Base-by-base conservation (phyloP, 1,139 yeast species). In the Scheffersomyces segobiensis region DNA sequence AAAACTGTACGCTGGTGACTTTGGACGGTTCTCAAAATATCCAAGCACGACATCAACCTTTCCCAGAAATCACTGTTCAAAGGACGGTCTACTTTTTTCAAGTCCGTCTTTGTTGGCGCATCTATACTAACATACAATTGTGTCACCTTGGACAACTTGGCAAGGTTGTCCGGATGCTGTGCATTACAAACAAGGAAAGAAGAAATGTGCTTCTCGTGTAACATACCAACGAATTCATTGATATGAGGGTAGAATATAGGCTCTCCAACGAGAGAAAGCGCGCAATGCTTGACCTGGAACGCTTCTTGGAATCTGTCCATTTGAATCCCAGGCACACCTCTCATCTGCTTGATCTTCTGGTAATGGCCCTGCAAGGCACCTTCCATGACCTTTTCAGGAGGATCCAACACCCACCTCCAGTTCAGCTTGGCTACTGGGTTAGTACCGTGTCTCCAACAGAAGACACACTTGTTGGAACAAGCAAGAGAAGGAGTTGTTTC, bases 401-500 rank as follows among this genome's bases (percentile, higher is more conserved):
- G 87, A 72, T 93, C 97, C 26, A 92, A 89, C 67, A 91, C 95
- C 98, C 98, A 93, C 69, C 98, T 82, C 98, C 98, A 93, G 62
- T 79, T 80, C 66, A 89, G 89, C 52, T 96, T 93, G 32, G 97
- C 97, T 1, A 93, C 98, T 0, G 98, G 98, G 67, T 93, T 93
- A 3, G 98, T 93, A 54, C 98, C 98, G 70, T 93, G 98, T 71
- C 98, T 84, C 98, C 98, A 93, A 75, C 98, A 93, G 70, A 93
- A 93, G 2, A 93, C 98, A 81, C 98, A 93, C 72, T 93, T 93
- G 71, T 93, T 93, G 10, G 97, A 91, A 72, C 98, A 93, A 5
- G 97, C 95, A 59, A 93, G 78, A 1, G 97, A 89, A 0, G 98
- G 98, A 0, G 98, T 93, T 2, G 97, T 87, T 71, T 93, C 98